Conservation (phyloP, 108 stramenopile genomes). For the Phaeodactylum tricornutum region DNA sequence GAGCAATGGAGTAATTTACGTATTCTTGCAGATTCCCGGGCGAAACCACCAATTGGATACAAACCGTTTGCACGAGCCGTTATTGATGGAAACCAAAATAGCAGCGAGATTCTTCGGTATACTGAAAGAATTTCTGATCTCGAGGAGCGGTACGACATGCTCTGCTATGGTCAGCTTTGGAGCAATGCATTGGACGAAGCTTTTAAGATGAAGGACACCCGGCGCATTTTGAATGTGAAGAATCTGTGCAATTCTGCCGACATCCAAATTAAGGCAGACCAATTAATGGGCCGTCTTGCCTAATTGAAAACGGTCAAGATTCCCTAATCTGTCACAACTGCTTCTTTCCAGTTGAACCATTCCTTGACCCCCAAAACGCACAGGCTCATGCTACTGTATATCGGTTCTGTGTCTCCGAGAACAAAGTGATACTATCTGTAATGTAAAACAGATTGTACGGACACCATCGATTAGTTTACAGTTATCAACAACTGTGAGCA, state of each 20-base stretch:
- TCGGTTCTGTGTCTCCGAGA: too few relatives aligned
- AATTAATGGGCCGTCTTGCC: conserved; percentile 27
- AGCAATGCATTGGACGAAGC: conserved; percentile 70
- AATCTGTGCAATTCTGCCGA: conserved; percentile 52
- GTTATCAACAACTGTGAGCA: too few relatives aligned
- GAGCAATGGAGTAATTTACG: conserved; percentile 65
- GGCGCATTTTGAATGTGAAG: conserved; percentile 54
- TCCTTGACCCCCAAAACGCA: too few relatives aligned
- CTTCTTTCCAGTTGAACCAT: too few relatives aligned
- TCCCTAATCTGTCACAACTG: too few relatives aligned
- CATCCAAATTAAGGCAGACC: conserved; percentile 55
- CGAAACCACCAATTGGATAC: conserved; percentile 75
- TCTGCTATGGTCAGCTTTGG: conserved; percentile 63
- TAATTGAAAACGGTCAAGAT: too few relatives aligned
- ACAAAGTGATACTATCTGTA: too few relatives aligned
- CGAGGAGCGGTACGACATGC: conserved; percentile 66
- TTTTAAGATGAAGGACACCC: conserved; percentile 44
- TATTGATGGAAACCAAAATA: conserved; percentile 42
- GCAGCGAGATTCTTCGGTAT: conserved; percentile 55
- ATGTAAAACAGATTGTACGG: too few relatives aligned
- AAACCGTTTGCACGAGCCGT: conserved; percentile 78
- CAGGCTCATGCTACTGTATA: too few relatives aligned
- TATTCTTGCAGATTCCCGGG: conserved; percentile 57
- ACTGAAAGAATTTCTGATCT: conserved; percentile 49
- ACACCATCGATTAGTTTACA: too few relatives aligned